Evolutionary conservation across 169 alveolate species (phyloP).

Genomic region (Theileria annulata): DNA sequence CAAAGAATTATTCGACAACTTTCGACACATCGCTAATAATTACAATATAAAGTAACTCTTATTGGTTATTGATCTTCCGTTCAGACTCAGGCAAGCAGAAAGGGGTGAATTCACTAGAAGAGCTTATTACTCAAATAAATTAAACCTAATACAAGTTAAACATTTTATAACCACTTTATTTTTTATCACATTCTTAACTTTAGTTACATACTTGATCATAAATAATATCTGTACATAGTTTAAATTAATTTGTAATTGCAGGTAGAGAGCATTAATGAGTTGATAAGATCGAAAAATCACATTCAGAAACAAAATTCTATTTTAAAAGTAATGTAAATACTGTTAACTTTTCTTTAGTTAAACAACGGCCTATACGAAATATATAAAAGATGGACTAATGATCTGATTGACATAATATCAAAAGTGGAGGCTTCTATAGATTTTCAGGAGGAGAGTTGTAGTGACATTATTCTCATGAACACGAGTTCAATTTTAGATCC

Average conservation of each 20-base stretch:
- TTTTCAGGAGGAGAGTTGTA: conserved; percentile 58
- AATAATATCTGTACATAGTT: background rate
- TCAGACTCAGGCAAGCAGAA: conserved; percentile 68
- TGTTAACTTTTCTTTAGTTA: conserved; percentile 18
- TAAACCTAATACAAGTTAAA: conserved; percentile 67
- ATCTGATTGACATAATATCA: conserved; percentile 27
- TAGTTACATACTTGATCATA: background rate
- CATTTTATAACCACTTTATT: background rate
- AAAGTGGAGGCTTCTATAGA: conserved; percentile 57
- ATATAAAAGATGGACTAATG: conserved; percentile 46
- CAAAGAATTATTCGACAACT: conserved; percentile 56
- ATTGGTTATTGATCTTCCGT: background rate
- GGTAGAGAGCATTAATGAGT: conserved; percentile 65
- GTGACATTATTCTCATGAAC: conserved; percentile 29
- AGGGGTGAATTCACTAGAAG: conserved; percentile 77
- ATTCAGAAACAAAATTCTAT: conserved; percentile 35
- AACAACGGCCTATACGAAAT: background rate
- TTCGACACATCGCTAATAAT: conserved; percentile 30
- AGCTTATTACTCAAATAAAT: conserved; percentile 68
- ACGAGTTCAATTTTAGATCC: background rate
- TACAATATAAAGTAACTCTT: conserved; percentile 18
- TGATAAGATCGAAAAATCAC: conserved; percentile 43
- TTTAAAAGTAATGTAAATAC: conserved; percentile 30
- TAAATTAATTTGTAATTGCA: background rate
- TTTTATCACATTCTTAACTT: background rate